A percentile compares a stretch with the other conserved stretches of the same genome.
These are phyloP conservation scores for Stemphylium beticola DNA, from an alignment of 2,329 filamentous ascomycete species.

Conservation along the genomic window DNA sequence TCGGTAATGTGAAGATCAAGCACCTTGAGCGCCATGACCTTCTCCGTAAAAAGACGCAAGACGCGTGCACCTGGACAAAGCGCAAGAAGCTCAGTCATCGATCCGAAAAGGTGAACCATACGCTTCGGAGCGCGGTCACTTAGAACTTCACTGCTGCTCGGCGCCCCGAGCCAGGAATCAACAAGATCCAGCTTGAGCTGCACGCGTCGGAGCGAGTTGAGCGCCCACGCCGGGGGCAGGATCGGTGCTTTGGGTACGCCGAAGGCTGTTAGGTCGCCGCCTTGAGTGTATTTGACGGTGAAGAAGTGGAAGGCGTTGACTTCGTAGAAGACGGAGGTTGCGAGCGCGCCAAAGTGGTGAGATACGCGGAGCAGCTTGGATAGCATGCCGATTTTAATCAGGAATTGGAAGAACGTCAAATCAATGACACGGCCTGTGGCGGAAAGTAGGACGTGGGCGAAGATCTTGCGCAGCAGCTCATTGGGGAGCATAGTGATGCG, in stretches of 20 bases:
- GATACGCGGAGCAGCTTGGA: slow-evolving; percentile 3
- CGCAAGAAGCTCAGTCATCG: slow-evolving; percentile 7
- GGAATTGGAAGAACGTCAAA: neutral
- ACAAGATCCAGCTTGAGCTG: slow-evolving; percentile 12
- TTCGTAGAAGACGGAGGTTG: slow-evolving; percentile 19
- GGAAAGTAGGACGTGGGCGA: slow-evolving; percentile 10
- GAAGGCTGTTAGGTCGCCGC: neutral
- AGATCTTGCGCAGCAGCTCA: slow-evolving; percentile 23
- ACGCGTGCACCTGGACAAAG: slow-evolving; percentile 16
- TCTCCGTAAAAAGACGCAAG: slow-evolving; percentile 12
- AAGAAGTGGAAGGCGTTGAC: slow-evolving; percentile 8
- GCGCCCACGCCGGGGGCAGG: slow-evolving; percentile 2
- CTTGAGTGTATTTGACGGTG: neutral
- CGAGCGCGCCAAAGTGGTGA: slow-evolving; percentile 5
- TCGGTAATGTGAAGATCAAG: slow-evolving; percentile 16
- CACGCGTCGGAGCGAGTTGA: slow-evolving; percentile 5
- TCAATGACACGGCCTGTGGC: neutral
- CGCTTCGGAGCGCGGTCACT: neutral
- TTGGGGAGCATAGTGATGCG: slow-evolving; percentile 17
- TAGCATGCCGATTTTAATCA: neutral
- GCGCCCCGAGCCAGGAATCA: slow-evolving; percentile 8
- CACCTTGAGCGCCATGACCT: slow-evolving; percentile 1
- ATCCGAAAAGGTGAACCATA: slow-evolving; percentile 1
- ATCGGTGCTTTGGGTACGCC: neutral
- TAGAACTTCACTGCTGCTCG: neutral